A percentile compares a stretch with the other conserved stretches of the same genome.
Conservation (phyloP, 495 filamentous ascomycete species). For the Trichoderma parareesei region DNA sequence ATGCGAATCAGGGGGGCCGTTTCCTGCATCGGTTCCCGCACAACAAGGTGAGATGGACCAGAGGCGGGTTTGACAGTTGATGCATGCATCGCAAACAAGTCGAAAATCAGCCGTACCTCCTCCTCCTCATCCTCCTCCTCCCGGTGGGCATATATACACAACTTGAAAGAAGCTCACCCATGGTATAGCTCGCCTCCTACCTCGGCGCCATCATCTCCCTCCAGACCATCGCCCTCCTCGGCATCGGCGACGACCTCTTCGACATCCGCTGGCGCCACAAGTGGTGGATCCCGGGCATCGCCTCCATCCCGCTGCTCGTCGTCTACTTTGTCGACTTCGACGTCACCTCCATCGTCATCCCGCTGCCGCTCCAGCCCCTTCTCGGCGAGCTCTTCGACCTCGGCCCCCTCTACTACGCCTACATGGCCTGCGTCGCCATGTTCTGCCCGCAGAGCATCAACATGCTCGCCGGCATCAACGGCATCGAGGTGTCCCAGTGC, state of each 20-base stretch:
- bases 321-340: slow-evolving; percentile 98
- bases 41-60: slow-evolving; percentile 57
- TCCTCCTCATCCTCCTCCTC: no score
- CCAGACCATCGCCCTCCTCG: slow-evolving; percentile 80
- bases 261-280: slow-evolving; percentile 99
- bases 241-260: slow-evolving; percentile 92
- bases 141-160: neutral
- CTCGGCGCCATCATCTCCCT: slow-evolving; percentile 88
- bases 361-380: slow-evolving; percentile 72
- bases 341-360: slow-evolving; percentile 89
- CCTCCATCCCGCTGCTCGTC: slow-evolving; percentile 85
- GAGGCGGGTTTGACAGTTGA: no score
- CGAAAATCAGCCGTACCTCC: no score
- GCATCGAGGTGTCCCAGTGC: slow-evolving; percentile 91
- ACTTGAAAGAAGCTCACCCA: neutral
- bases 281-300: slow-evolving; percentile 91
- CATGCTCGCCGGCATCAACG: slow-evolving; percentile 95
- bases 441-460: slow-evolving; percentile 99
- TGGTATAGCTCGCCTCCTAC: slow-evolving; percentile 78
- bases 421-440: slow-evolving; percentile 91
- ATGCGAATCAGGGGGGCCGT: slow-evolving; percentile 71
- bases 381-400: slow-evolving; percentile 76
- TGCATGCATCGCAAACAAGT: no score
- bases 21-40: slow-evolving; percentile 88
- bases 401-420: slow-evolving; percentile 84